A percentile compares a stretch with the other conserved stretches of the same genome.
Evolutionary conservation across 192 early-diverging fungal species (phyloP).

Genomic region (Phlyctochytrium arcticum): DNA sequence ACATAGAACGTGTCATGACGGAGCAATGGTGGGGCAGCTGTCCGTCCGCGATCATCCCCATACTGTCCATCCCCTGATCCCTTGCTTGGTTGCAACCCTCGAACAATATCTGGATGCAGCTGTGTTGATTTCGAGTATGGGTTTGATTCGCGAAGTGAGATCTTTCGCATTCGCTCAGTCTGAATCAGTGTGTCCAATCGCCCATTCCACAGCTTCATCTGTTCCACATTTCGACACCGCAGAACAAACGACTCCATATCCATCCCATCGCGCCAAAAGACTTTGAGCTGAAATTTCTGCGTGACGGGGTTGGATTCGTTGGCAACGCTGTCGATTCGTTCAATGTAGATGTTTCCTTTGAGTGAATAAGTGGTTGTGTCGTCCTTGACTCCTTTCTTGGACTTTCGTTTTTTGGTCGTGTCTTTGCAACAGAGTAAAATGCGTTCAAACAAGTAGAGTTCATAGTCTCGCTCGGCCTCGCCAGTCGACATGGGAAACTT

Average conservation of each 20-base stretch:
- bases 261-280: conserved; percentile 77
- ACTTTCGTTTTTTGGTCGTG: conserved; percentile 37
- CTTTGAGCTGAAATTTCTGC: conserved; percentile 46
- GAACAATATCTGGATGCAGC: conserved; percentile 22
- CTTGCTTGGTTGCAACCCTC: not conserved
- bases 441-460: conserved; percentile 90
- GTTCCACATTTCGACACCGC: conserved; percentile 87
- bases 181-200: conserved; percentile 65
- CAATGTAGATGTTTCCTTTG: conserved; percentile 84
- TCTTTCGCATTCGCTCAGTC: conserved; percentile 16
- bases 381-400: conserved; percentile 45
- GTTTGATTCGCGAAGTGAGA: conserved; percentile 9
- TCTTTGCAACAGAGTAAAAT: conserved; percentile 94
- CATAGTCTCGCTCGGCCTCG: conserved; percentile 74
- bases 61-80: not conserved
- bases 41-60: too few relatives aligned
- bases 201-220: conserved; percentile 82
- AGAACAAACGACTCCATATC: conserved; percentile 84
- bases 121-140: conserved; percentile 12
- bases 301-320: conserved; percentile 47
- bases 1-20: not conserved
- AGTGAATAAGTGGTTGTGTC: conserved; percentile 39
- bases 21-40: too few relatives aligned
- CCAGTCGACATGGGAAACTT: conserved; percentile 78
- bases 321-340: conserved; percentile 68